phyloP scores from a whole-genome alignment of 1,139 yeast genomes.

The Ogataea hybrid region DNA sequence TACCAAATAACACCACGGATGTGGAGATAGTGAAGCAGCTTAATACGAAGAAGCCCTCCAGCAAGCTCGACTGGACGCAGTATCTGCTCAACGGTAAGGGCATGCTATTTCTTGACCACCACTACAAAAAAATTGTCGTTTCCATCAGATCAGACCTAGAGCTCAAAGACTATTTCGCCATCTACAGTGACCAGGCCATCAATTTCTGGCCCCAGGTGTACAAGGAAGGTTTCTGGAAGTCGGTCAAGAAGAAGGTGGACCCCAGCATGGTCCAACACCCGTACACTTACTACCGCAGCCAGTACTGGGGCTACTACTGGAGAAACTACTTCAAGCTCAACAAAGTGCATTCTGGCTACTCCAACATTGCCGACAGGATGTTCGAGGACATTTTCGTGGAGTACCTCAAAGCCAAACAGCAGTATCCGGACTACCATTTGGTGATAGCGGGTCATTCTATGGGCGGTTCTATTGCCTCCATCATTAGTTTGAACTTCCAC shows the following conservation, averaged over 20 bases:
- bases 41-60: constrained; percentile 13
- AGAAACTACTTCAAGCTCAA: constrained; percentile 6
- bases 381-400: constrained; percentile 18
- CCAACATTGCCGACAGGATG: constrained; percentile 17
- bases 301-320: constrained; percentile 20
- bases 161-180: constrained; percentile 39
- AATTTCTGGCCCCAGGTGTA: constrained; percentile 35
- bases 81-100: constrained; percentile 38
- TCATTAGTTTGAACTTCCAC: constrained; percentile 59
- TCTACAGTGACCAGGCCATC: constrained; percentile 23
- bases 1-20: constrained; percentile 11
- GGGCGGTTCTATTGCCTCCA: constrained; percentile 67
- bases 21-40: constrained; percentile 12
- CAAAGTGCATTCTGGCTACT: constrained; percentile 21
- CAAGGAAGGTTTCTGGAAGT: constrained; percentile 17
- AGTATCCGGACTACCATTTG: constrained; percentile 48
- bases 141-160: constrained; percentile 43
- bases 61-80: constrained; percentile 16
- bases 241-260: constrained; percentile 8
- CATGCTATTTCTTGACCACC: constrained; percentile 39
- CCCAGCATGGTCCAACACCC: constrained; percentile 1
- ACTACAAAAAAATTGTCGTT: constrained; percentile 34
- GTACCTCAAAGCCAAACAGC: constrained; percentile 26
- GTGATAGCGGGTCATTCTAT: constrained; percentile 68
- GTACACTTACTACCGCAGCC: constrained; percentile 9